Percentiles rank a stretch among this genome's conserved stretches.
These are phyloP conservation scores for Fremontodendron californicum DNA, from an alignment of 345 rosid genomes.

Conservation along the genomic window DNA sequence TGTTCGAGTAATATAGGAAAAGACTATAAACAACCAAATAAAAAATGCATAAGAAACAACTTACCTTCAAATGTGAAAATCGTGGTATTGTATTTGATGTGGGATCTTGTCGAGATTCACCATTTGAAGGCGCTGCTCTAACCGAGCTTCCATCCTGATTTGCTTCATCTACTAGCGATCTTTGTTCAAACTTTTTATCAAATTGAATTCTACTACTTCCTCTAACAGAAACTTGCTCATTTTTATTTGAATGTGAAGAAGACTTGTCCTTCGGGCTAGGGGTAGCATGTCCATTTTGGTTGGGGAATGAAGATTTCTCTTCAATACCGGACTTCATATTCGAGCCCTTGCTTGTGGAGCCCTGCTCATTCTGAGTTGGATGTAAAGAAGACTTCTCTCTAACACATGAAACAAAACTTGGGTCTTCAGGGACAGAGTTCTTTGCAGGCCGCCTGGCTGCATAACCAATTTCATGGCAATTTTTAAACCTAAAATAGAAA, in stretches of 20 bases:
- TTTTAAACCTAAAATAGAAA: conserved; percentile 37
- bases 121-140: not conserved
- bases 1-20: too few species aligned
- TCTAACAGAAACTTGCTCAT: not conserved
- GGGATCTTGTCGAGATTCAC: not conserved
- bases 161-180: not conserved
- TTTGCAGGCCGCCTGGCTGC: conserved; percentile 35
- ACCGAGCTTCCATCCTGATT: not conserved
- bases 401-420: conserved; percentile 1
- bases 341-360: not conserved
- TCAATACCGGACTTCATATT: not conserved
- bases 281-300: conserved; percentile 17
- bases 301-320: conserved; percentile 1
- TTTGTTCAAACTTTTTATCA: not conserved
- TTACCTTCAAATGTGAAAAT: conserved; percentile 24
- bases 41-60: not conserved
- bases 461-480: conserved; percentile 67
- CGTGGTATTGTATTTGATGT: not conserved
- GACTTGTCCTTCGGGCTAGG: not conserved
- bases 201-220: not conserved
- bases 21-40: not conserved
- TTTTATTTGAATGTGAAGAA: not conserved
- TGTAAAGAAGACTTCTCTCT: conserved; percentile 9
- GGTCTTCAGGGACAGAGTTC: conserved; percentile 3
- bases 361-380: conserved; percentile 17